These are phyloP conservation scores for Pulveroboletus frians DNA, from an alignment of 768 basidiomycete genomes.

Conservation along the genomic window DNA sequence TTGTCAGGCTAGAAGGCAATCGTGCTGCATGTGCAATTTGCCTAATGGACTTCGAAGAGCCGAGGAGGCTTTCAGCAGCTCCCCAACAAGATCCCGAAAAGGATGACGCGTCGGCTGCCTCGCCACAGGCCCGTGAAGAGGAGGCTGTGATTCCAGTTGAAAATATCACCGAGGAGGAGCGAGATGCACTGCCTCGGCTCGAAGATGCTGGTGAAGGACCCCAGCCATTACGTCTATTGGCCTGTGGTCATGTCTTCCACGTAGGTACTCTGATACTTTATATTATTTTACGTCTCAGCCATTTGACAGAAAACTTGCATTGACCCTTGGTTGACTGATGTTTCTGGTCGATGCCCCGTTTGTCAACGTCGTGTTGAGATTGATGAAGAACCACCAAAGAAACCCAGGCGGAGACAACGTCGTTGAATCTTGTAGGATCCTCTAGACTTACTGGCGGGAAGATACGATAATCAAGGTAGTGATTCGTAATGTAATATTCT, in stretches of 20 bases:
- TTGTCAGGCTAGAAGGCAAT: slow-evolving; percentile 76
- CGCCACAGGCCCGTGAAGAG: slow-evolving; percentile 14
- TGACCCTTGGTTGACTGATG: slow-evolving; percentile 83
- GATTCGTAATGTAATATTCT: slow-evolving; percentile 30
- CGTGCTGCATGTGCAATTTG: slow-evolving; percentile 84
- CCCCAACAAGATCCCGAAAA: slow-evolving; percentile 29
- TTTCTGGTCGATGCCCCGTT: slow-evolving; percentile 83
- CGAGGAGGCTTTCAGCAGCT: slow-evolving; percentile 34
- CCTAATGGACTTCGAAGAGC: slow-evolving; percentile 80
- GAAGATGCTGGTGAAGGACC: slow-evolving; percentile 71
- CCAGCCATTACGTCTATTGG: slow-evolving; percentile 69
- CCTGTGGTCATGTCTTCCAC: slow-evolving; percentile 88
- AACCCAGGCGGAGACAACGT: slow-evolving; percentile 23
- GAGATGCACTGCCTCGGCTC: slow-evolving; percentile 44
- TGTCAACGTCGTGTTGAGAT: slow-evolving; percentile 74
- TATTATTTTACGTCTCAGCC: slow-evolving; percentile 1
- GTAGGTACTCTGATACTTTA: slow-evolving; percentile 40
- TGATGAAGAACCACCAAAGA: slow-evolving; percentile 33
- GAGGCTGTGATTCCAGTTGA: slow-evolving; percentile 31
- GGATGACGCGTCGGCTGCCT: slow-evolving; percentile 7
- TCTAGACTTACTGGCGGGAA: slow-evolving; percentile 7
- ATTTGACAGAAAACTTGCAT: slow-evolving; percentile 70
- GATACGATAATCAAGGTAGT: slow-evolving; percentile 26
- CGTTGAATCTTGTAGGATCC: slow-evolving; percentile 11
- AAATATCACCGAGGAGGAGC: slow-evolving; percentile 37